phyloP scores from a whole-genome alignment of 2,329 filamentous ascomycete genomes.

The Colletotrichum zoysiae region DNA sequence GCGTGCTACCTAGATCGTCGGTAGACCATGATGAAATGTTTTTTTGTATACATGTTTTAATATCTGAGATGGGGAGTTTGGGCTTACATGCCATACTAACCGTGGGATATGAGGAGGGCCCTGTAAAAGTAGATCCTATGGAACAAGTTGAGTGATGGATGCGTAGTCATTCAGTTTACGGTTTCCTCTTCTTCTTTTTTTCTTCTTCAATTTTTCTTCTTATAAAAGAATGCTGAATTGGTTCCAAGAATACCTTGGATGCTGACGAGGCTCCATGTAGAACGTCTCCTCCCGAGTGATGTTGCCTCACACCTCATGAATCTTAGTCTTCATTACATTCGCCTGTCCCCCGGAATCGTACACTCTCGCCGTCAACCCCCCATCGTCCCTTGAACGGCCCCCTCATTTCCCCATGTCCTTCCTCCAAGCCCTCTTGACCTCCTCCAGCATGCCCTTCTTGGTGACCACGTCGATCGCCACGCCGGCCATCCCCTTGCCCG shows the following conservation, averaged over 20 bases:
- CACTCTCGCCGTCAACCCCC: not conserved
- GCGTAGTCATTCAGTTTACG: no score
- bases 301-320: not conserved
- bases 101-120: not conserved
- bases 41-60: conserved; percentile 11
- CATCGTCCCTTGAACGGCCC: no score
- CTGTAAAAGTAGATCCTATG: not conserved
- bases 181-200: no score
- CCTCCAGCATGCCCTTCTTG: conserved; percentile 41
- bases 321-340: no score
- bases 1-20: not conserved
- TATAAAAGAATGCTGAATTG: not conserved
- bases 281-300: not conserved
- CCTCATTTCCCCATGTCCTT: conserved; percentile 41
- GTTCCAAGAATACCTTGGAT: not conserved
- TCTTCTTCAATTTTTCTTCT: no score
- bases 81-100: not conserved
- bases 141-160: conserved; percentile 7
- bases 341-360: not conserved
- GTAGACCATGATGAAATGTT: conserved; percentile 4
- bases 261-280: not conserved
- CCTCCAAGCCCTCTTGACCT: conserved; percentile 45
- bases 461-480: conserved; percentile 45
- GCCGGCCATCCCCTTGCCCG: conserved; percentile 45
- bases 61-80: conserved; percentile 7